Conservation (phyloP, 805 yeast genomes). For the Saccharomycopsis babjevae region DNA sequence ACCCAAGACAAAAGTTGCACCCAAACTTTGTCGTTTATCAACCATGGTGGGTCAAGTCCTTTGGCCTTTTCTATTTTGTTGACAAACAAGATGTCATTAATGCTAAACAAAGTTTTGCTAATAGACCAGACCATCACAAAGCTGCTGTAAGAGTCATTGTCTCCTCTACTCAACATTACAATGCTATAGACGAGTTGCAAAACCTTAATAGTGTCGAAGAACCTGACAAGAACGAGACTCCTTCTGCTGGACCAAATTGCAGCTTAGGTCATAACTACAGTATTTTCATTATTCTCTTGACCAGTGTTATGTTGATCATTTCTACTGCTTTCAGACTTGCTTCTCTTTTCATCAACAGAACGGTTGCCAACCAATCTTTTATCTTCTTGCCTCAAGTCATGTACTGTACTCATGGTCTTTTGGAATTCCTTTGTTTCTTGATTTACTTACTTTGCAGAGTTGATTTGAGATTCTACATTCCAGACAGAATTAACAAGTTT, state of each 20-base stretch:
- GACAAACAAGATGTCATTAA: slow-evolving; percentile 39
- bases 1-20: slow-evolving; percentile 43
- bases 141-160: slow-evolving; percentile 49
- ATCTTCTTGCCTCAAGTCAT: slow-evolving; percentile 46
- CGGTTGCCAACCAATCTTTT: slow-evolving; percentile 29
- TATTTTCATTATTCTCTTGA: slow-evolving; percentile 30
- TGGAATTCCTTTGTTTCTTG: slow-evolving; percentile 49
- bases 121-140: slow-evolving; percentile 31
- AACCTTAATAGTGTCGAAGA: slow-evolving; percentile 22
- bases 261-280: slow-evolving; percentile 41
- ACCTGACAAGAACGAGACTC: slow-evolving; percentile 18
- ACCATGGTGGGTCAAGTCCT: slow-evolving; percentile 72
- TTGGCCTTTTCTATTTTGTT: slow-evolving; percentile 49
- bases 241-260: not conserved
- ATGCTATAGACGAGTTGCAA: slow-evolving; percentile 25
- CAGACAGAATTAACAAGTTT: slow-evolving; percentile 32
- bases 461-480: slow-evolving; percentile 72
- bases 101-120: slow-evolving; percentile 39
- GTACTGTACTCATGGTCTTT: slow-evolving; percentile 60
- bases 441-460: slow-evolving; percentile 54
- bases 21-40: slow-evolving; percentile 44
- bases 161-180: slow-evolving; percentile 36
- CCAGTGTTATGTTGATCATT: slow-evolving; percentile 40
- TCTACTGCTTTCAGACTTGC: slow-evolving; percentile 44
- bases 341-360: slow-evolving; percentile 30